These are phyloP conservation scores for Herpetomonas tarakana DNA, from an alignment of 208 protist genomes.

Conservation along the genomic window DNA sequence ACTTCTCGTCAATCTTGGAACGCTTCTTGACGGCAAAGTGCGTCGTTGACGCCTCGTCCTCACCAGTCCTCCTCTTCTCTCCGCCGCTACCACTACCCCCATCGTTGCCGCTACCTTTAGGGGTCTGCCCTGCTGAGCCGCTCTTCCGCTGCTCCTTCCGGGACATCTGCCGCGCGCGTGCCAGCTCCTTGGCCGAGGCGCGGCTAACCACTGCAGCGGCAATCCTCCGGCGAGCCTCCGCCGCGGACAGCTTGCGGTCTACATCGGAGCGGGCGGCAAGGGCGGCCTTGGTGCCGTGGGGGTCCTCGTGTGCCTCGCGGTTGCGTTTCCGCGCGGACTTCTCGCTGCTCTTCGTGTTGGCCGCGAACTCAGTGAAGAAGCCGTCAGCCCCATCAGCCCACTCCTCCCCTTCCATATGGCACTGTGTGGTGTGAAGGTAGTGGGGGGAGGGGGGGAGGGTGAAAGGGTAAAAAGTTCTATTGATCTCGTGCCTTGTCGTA, in stretches of 20 bases:
- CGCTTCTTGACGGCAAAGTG: slow-evolving; percentile 16
- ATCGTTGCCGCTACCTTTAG: background rate
- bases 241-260: slow-evolving; percentile 29
- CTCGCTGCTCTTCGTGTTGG: slow-evolving; percentile 7
- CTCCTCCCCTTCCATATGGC: slow-evolving; percentile 34
- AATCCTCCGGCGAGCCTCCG: slow-evolving; percentile 55
- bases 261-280: slow-evolving; percentile 14
- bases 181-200: slow-evolving; percentile 61
- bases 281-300: slow-evolving; percentile 4
- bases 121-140: background rate
- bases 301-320: slow-evolving; percentile 26
- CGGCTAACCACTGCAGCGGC: slow-evolving; percentile 48
- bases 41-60: background rate
- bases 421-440: background rate
- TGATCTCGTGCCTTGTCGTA: no score
- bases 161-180: slow-evolving; percentile 20
- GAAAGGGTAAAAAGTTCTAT: background rate
- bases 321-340: slow-evolving; percentile 53
- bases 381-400: slow-evolving; percentile 53
- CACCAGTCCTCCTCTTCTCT: background rate
- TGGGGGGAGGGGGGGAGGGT: background rate
- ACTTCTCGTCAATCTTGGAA: slow-evolving; percentile 30
- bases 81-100: background rate
- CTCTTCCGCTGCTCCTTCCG: slow-evolving; percentile 6
- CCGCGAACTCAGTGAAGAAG: slow-evolving; percentile 66